Conservation (phyloP, 2,329 filamentous ascomycete genomes). For the Colletotrichum truncatum region DNA sequence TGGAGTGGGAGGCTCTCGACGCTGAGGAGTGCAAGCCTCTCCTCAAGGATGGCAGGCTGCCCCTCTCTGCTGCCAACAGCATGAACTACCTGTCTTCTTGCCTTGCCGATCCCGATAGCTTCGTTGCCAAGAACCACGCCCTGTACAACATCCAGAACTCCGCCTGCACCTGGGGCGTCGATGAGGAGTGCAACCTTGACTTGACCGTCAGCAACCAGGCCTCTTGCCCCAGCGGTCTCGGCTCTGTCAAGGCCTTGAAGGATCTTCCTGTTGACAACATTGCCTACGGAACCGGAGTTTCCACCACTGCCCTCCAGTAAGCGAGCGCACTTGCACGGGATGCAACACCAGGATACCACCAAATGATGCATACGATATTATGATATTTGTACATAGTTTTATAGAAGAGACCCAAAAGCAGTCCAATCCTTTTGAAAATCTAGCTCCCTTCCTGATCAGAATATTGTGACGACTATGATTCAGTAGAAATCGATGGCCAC, state of each 20-base stretch:
- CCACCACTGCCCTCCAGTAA: conserved; percentile 20
- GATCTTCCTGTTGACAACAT: conserved; percentile 59
- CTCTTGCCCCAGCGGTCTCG: conserved; percentile 56
- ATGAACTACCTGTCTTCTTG: conserved; percentile 63
- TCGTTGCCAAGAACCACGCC: conserved; percentile 61
- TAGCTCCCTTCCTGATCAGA: no score
- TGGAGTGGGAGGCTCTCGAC: conserved; percentile 59
- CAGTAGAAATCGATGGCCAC: no score
- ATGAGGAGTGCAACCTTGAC: conserved; percentile 61
- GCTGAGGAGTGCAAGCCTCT: conserved; percentile 59
- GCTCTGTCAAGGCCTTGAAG: conserved; percentile 40
- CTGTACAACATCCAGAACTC: conserved; percentile 64
- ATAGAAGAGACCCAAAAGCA: conserved; percentile 5
- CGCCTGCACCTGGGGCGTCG: conserved; percentile 57
- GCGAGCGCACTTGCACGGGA: background rate
- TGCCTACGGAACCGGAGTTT: conserved; percentile 58
- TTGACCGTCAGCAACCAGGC: conserved; percentile 61
- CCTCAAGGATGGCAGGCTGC: conserved; percentile 59
- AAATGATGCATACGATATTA: conserved; percentile 23
- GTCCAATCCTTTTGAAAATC: no score
- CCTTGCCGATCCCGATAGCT: conserved; percentile 53
- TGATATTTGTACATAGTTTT: conserved; percentile 26
- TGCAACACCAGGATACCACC: conserved; percentile 7
- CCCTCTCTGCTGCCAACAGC: conserved; percentile 64
- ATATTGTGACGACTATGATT: no score